Conservation (phyloP, 2,329 filamentous ascomycete species). For the Aspergillus caelatus region DNA sequence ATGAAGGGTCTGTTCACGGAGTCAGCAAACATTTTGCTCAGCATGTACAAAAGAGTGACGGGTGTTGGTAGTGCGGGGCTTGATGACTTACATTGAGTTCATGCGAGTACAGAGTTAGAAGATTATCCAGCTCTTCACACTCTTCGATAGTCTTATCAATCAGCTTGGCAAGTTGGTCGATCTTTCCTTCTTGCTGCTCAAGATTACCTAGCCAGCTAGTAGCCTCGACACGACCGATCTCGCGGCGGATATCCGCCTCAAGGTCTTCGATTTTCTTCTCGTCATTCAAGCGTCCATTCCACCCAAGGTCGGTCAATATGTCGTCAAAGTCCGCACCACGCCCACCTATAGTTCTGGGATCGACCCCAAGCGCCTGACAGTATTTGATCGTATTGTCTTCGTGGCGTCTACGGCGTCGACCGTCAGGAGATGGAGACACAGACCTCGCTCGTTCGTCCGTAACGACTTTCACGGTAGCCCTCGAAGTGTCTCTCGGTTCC, state of each 20-base stretch:
- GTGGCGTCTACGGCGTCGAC: constrained; percentile 62
- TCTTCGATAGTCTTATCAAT: constrained; percentile 90
- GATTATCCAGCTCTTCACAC: constrained; percentile 92
- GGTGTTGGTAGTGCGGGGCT: too few species aligned
- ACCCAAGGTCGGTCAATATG: constrained; percentile 84
- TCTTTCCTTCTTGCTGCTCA: constrained; percentile 85
- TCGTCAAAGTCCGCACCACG: constrained; percentile 79
- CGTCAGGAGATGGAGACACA: constrained; percentile 46
- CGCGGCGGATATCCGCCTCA: constrained; percentile 79
- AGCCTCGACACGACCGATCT: constrained; percentile 87
- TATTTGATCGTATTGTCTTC: constrained; percentile 78
- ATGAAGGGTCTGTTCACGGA: constrained; percentile 70
- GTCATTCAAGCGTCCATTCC: constrained; percentile 77
- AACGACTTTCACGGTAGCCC: constrained; percentile 23
- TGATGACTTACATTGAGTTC: constrained; percentile 76
- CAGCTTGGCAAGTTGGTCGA: constrained; percentile 80
- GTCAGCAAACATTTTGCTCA: neutral
- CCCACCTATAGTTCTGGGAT: constrained; percentile 73
- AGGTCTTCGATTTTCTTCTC: constrained; percentile 76
- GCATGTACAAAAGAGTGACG: neutral
- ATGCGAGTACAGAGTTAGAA: constrained; percentile 91
- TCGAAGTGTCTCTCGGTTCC: constrained; percentile 26
- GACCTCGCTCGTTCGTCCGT: constrained; percentile 34
- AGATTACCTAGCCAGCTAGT: constrained; percentile 85
- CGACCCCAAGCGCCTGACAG: constrained; percentile 74